Evolutionary conservation across 164 flowering plant genomes (phyloP).

Genomic region (Chimonanthus salicifolius): DNA sequence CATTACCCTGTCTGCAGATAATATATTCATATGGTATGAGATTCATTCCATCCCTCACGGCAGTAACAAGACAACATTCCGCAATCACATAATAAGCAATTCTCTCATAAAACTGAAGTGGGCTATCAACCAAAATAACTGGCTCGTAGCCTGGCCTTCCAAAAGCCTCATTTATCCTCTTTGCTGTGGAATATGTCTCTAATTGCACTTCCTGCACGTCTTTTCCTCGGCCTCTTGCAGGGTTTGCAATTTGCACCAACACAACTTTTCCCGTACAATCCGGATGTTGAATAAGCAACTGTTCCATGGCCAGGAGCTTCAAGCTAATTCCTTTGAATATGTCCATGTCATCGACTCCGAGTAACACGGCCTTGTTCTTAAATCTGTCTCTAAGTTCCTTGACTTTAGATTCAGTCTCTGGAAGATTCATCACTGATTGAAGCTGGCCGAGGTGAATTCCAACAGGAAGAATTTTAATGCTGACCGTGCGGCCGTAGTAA

Average conservation of each 20-base stretch:
- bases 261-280: slow-evolving; percentile 48
- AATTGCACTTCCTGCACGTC: slow-evolving; percentile 54
- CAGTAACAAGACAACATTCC: slow-evolving; percentile 60
- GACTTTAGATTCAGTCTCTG: slow-evolving; percentile 40
- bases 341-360: slow-evolving; percentile 73
- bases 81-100: slow-evolving; percentile 50
- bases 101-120: slow-evolving; percentile 49
- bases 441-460: slow-evolving; percentile 60
- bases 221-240: slow-evolving; percentile 57
- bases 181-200: slow-evolving; percentile 38
- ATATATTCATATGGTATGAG: slow-evolving; percentile 58
- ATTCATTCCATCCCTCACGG: slow-evolving; percentile 70
- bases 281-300: slow-evolving; percentile 45
- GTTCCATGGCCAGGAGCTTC: slow-evolving; percentile 57
- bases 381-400: slow-evolving; percentile 32
- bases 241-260: slow-evolving; percentile 58
- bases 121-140: slow-evolving; percentile 43
- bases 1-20: slow-evolving; percentile 46
- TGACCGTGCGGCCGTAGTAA: slow-evolving; percentile 55
- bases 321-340: slow-evolving; percentile 61
- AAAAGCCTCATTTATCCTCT: slow-evolving; percentile 40
- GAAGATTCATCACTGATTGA: slow-evolving; percentile 37
- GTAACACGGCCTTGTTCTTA: slow-evolving; percentile 36
- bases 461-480: slow-evolving; percentile 59
- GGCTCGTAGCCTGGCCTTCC: slow-evolving; percentile 46